Percentiles rank a stretch among this genome's conserved stretches.
These are phyloP conservation scores for Coleophoma crateriformis DNA, from an alignment of 2,329 filamentous ascomycete species.

Conservation along the genomic window DNA sequence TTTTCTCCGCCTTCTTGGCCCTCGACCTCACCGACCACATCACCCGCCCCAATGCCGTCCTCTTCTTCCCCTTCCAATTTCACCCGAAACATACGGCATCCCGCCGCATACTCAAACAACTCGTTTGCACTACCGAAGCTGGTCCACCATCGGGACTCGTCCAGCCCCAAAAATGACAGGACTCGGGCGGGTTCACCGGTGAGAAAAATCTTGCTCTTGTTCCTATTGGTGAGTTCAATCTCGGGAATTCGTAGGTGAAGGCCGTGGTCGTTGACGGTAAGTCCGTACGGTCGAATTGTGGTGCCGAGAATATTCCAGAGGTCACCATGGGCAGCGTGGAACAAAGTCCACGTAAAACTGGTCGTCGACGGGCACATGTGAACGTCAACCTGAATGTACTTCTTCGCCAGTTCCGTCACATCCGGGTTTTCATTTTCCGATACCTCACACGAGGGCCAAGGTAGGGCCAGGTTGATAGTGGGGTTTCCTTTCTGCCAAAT, in stretches of 20 bases:
- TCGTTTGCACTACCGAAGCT: conserved; percentile 50
- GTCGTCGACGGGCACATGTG: conserved; percentile 40
- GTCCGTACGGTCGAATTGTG: conserved; percentile 57
- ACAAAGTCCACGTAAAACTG: conserved; percentile 55
- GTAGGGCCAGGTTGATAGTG: conserved; percentile 47
- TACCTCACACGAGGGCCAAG: conserved; percentile 35
- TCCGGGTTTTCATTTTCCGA: conserved; percentile 5
- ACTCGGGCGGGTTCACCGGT: conserved; percentile 49
- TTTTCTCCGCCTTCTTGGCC: conserved; percentile 26
- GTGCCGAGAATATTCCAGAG: conserved; percentile 60
- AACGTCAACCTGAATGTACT: conserved; percentile 65
- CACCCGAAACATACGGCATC: conserved; percentile 53
- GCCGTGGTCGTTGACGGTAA: conserved; percentile 59
- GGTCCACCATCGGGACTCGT: conserved; percentile 39
- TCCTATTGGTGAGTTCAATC: conserved; percentile 55
- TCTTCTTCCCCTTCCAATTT: conserved; percentile 24
- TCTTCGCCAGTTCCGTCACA: conserved; percentile 6
- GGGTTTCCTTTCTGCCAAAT: conserved; percentile 25
- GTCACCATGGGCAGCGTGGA: conserved; percentile 70
- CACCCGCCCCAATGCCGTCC: conserved; percentile 5
- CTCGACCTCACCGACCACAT: conserved; percentile 6
- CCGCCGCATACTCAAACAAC: conserved; percentile 57
- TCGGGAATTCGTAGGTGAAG: conserved; percentile 63
- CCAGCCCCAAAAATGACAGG: conserved; percentile 59
- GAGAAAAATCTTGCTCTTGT: conserved; percentile 50